Conservation (phyloP, 352 stramenopile species). For the Hyaloperonospora brassicae region DNA sequence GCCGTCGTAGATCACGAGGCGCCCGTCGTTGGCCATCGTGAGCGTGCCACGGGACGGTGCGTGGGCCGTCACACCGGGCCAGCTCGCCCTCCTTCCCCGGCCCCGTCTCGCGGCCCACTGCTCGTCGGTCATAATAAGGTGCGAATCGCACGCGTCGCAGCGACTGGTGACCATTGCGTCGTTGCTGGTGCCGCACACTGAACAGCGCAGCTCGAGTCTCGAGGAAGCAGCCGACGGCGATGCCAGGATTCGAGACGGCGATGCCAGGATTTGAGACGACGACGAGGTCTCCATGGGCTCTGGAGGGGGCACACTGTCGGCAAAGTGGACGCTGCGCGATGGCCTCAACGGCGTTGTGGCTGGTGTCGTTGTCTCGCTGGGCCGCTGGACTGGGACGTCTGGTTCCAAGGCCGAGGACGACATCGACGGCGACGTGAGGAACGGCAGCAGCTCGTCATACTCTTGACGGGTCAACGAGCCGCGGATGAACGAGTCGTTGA, state of each 20-base stretch:
- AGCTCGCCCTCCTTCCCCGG: constrained; percentile 3
- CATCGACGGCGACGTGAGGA: constrained; percentile 19
- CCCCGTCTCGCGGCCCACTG: constrained; percentile 7
- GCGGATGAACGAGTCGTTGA: constrained; percentile 29
- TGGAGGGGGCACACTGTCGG: constrained; percentile 9
- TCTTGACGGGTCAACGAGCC: constrained; percentile 28
- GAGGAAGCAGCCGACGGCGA: constrained; percentile 5
- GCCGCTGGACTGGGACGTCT: constrained; percentile 9
- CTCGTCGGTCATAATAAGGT: constrained; percentile 15
- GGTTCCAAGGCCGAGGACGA: constrained; percentile 1
- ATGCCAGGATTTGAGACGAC: background rate
- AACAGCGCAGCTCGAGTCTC: constrained; percentile 30
- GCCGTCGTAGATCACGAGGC: constrained; percentile 23
- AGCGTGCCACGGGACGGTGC: constrained; percentile 14
- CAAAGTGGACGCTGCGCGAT: constrained; percentile 19
- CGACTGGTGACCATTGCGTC: constrained; percentile 21
- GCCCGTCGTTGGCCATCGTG: constrained; percentile 17
- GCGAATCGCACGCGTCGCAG: constrained; percentile 30
- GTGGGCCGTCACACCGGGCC: constrained; percentile 14
- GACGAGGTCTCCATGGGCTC: constrained; percentile 4
- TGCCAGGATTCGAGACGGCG: constrained; percentile 17
- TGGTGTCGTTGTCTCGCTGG: background rate
- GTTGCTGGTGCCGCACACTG: constrained; percentile 30
- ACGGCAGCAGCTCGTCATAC: constrained; percentile 36
- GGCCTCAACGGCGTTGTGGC: background rate